Base-by-base conservation (phyloP, 257 asterid genomes). In the Nicotiana tabacum region DNA sequence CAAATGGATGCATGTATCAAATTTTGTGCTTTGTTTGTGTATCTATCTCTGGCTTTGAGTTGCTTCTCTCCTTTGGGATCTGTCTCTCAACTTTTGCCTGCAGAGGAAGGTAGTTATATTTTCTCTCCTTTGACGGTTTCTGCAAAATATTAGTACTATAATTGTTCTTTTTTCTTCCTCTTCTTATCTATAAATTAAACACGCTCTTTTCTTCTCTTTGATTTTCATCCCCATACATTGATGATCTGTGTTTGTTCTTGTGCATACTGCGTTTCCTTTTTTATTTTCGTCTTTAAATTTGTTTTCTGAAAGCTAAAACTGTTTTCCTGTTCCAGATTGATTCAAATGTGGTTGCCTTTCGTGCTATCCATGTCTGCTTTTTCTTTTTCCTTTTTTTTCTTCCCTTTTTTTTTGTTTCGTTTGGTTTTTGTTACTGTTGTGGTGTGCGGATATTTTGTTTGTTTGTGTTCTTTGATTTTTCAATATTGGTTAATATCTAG, bases 21-120 rank as follows among this genome's bases (percentile, higher is more conserved):
- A 76, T 6, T 51, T 51, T 76, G 62, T 81, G 55, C 11, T 66
- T 43, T 81, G 21, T 16, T 81, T 6, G 0, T 48, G 3, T 9
- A 17, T 68, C 2, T 68, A 46, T 81, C 43, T 81, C 27, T 48
- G 29, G 58, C 65, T 46, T 76, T 48, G 46, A 51, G 11, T 27
- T 76, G 30, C 39, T 37, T 81, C 77, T 13, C 64, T 66, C 29
- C 37, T 2, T 24, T 81, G 35, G 30, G 78, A 65, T 53, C 78
- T 48, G 77, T 60, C 53, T 66, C 83, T 11, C 32, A 4, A 66
- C 67, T 81, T 58, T 66, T 81, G 78, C 83, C 83, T 17, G 67
- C 37, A 48, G 78, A 81, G 0, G 83, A 81, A 81, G 83, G 83
- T 81, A 66, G 67, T 65, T 81, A 51, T 3, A 16, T 43, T 21